Conservation (phyloP, 257 asterid genomes). For the Datura wrightii region DNA sequence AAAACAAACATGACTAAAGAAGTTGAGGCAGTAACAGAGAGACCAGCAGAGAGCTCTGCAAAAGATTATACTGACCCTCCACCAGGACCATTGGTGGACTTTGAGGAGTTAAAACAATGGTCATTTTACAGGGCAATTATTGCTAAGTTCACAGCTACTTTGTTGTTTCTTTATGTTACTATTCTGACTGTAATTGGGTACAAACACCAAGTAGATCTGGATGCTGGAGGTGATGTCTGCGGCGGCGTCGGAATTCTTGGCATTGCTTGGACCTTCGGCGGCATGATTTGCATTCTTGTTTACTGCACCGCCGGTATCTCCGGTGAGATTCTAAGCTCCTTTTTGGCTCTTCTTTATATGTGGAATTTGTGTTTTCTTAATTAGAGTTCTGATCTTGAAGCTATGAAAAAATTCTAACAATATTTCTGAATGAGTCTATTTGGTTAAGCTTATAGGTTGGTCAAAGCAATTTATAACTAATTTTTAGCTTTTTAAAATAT, state of each 20-base stretch:
- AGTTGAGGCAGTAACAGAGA: slow-evolving; percentile 51
- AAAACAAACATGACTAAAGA: slow-evolving; percentile 58
- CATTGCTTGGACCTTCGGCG: slow-evolving; percentile 28
- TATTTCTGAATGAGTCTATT: too few relatives aligned
- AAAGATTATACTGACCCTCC: slow-evolving; percentile 91
- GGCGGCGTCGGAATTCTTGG: slow-evolving; percentile 66
- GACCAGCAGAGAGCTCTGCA: slow-evolving; percentile 51
- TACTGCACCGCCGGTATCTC: slow-evolving; percentile 81
- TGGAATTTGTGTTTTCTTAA: too few relatives aligned
- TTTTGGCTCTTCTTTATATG: too few relatives aligned
- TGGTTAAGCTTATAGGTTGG: too few relatives aligned
- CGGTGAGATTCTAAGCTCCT: slow-evolving; percentile 46
- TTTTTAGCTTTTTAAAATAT: too few relatives aligned
- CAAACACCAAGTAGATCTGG: slow-evolving; percentile 50
- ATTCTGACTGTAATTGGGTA: slow-evolving; percentile 73
- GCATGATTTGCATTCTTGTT: slow-evolving; percentile 30
- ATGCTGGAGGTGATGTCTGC: slow-evolving; percentile 54
- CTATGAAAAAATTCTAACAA: too few relatives aligned
- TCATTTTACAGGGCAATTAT: slow-evolving; percentile 53
- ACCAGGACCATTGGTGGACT: slow-evolving; percentile 63
- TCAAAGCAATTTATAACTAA: too few relatives aligned
- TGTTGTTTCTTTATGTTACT: slow-evolving; percentile 36
- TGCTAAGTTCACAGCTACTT: slow-evolving; percentile 22
- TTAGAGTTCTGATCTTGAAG: too few relatives aligned
- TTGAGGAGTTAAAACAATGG: slow-evolving; percentile 69